Base-by-base conservation (phyloP, 2,329 filamentous ascomycete species). In the Ophiocordyceps unilateralis region DNA sequence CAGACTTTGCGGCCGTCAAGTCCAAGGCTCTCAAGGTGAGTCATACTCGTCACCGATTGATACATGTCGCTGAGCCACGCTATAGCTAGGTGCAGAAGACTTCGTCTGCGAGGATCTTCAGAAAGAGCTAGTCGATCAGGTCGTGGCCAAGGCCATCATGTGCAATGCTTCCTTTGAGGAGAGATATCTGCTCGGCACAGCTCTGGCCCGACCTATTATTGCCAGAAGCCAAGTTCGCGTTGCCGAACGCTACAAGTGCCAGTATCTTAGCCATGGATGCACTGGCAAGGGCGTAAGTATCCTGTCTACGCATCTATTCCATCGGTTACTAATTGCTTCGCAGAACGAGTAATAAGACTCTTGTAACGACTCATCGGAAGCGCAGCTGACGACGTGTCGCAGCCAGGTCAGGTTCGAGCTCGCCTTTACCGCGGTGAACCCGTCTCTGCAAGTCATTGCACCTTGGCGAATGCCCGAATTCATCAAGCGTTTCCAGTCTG, bases 401-500 rank as follows among this genome's bases (percentile, higher is more conserved):
- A 40, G 36, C 36, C 46, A 47, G n/a, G 46, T 47, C 14, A 36
- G 46, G 9, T 47, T 46, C 28, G 61, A 63, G 45, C 48, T 63
- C 1, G 59, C 60, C 8, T 55, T 43, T 41, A 48, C 44, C 43
- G 52, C 53, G 14, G 41, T 74, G 42, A 69, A 81, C 61, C 79
- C 76, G 34, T 63, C 63, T 49, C 76, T 83, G 62, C 76, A 78
- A 63, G 40, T 83, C 56, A 78, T 86, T 55, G 79, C 80, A 15
- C 81, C 81, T 24, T 86, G 81, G 81, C 66, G 81, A 51, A 60
- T 79, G 49, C 76, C 78, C 40, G 69, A 73, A 14, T 46, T 46
- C 42, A 28, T 44, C 40, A 10, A 46, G 21, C 42, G 40, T 10
- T 42, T 43, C 43, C 44, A 53, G 47, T 42, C 32, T 28, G 41